Evolutionary conservation across 108 stramenopile species (phyloP), one percentile per base, ranked within the genome.

Genomic region (Asterionellopsis glacialis): DNA sequence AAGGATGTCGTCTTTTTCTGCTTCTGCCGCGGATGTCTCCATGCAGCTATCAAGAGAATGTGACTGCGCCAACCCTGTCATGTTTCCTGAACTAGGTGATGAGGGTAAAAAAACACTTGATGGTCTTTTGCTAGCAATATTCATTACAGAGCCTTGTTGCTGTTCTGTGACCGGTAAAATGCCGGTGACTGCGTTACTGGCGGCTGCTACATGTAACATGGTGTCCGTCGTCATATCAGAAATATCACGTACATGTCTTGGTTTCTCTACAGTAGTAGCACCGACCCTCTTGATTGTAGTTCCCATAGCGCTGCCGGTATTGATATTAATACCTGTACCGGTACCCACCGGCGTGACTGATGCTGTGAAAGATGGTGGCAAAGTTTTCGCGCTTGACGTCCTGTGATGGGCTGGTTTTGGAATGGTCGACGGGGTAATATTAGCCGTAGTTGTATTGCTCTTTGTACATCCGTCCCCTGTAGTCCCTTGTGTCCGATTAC

Each of bases 211-310:
- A 16, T 21, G 19, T 16, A 48, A 7, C 47, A 40, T 26, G n/a
- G 59, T 45, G 39, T 68, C 79, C 18, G 64, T 53, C 14, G 80
- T 81, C 68, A 81, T 70, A 28, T 82, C 81, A 11, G 81, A 82
- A 28, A 81, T 63, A 13, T 81, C 67, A 10, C 80, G 67, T 26
- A 41, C 43, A 54, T 82, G 80, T 11, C 41, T 51, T 7, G 57
- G 21, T 19, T 53, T 53, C 15, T 19, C 22, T 25, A 53, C 4
- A 19, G 19, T 53, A 15, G 52, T 33, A 33, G 33, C 7, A 5
- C 33, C 33, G 7, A 2, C 33, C 33, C 33, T 33, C 7, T 33
- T 33, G 40, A 21, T 11, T 9, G 45, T 33, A 6, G 33, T 33
- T 5, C 33, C 33, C 33, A 33, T 33, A 6, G 33, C 33, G n/a